Evolutionary conservation across 2,329 filamentous ascomycete species (phyloP).

Genomic region (Colletotrichum destructivum): DNA sequence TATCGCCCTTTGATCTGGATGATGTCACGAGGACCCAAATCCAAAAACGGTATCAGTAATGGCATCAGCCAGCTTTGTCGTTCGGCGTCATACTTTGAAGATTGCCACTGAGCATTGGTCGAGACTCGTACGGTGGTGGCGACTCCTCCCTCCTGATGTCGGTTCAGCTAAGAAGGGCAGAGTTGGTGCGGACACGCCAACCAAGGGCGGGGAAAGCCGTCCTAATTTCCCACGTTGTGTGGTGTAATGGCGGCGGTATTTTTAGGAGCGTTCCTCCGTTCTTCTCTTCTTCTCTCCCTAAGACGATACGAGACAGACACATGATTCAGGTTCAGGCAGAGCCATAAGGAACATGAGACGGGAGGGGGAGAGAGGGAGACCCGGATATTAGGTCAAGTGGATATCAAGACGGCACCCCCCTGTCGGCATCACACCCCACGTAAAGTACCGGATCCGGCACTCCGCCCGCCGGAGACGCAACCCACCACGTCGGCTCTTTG

Average conservation of each 20-base stretch:
- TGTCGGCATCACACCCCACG: constrained; percentile 3
- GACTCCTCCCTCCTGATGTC: neutral
- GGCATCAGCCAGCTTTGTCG: neutral
- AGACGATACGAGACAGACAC: neutral
- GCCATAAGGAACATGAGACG: neutral
- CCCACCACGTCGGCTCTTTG: constrained; percentile 12
- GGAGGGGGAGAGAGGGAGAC: neutral
- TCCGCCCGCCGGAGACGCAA: neutral
- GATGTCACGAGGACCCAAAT: neutral
- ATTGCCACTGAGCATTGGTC: too few relatives aligned
- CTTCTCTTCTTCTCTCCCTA: too few relatives aligned
- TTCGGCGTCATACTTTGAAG: neutral
- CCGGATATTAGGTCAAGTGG: neutral
- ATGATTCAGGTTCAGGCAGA: neutral
- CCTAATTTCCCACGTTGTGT: constrained; percentile 3
- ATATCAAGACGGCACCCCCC: constrained; percentile 10
- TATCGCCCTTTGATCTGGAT: neutral
- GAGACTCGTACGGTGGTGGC: neutral
- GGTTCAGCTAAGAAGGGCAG: neutral
- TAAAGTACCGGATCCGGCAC: constrained; percentile 7
- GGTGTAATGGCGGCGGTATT: neutral
- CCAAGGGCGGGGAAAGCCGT: neutral
- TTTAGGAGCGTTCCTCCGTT: too few relatives aligned
- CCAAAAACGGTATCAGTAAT: neutral
- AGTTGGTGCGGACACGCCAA: neutral